Base-by-base conservation (phyloP, 1,284 basidiomycete genomes). In the Somion occarium region DNA sequence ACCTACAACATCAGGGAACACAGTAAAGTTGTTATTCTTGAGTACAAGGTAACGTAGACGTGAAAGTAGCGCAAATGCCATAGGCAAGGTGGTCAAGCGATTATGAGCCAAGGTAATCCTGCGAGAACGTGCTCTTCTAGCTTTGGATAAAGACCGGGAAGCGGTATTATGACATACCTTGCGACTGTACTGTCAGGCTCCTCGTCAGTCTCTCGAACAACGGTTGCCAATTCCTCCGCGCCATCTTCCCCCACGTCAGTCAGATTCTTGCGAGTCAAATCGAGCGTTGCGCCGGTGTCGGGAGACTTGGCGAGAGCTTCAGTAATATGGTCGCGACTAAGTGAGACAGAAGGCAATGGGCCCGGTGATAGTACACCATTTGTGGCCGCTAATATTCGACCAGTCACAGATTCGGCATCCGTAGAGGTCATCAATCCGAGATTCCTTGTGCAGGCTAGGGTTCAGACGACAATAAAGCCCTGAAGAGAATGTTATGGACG, bases 41-140 rank as follows among this genome's bases (percentile, higher is more conserved):
- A 99, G 79, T 67, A 98, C 98, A 51, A 99, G 80, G 68, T 99
- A 99, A 56, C 95, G 76, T 46, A 99, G 75, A 55, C 83, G 83
- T 52, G 80, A 80, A 44, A 98, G 73, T 37, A 85, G 74, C 13
- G 80, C 79, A 64, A 98, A 96, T 25, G 86, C 83, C 57, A 79
- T 78, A 15, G 93, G 93, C 46, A 99, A 79, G 0, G 82, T 84
- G 30, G 84, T 76, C 38, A 99, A 76, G 43, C 82, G 79, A 66
- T 99, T 99, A 67, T 91, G 83, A 19, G 88, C 86, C 22, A 99
- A 74, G 2, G 97, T 88, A 52, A 99, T 82, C 60, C 93, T 94
- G 53, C 13, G 24, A 24, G 9, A 50, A 34, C 7, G 30, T 34
- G 7, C 7, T 34, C 30, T 34, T 7, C 7, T 7, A 34, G 7